These are phyloP conservation scores for Amanita polypyramis DNA, from an alignment of 768 basidiomycete species.

Conservation along the genomic window DNA sequence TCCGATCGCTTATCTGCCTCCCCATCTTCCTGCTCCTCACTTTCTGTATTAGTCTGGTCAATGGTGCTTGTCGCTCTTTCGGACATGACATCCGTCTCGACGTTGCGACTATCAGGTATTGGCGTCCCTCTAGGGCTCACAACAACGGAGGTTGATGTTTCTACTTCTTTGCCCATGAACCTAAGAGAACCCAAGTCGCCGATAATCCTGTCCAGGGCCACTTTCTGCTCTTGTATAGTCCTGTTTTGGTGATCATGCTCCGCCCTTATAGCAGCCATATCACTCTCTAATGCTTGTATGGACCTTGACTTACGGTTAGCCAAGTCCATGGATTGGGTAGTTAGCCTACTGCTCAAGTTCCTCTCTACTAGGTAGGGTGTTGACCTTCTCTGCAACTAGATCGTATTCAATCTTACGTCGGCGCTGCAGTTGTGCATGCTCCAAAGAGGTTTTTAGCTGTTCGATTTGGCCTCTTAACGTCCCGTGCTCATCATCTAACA, in stretches of 20 bases:
- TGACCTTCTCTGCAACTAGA: slow-evolving; percentile 72
- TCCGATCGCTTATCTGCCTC: slow-evolving; percentile 25
- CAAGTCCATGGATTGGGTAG: slow-evolving; percentile 3
- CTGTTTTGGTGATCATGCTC: slow-evolving; percentile 70
- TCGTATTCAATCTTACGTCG: slow-evolving; percentile 83
- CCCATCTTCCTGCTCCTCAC: slow-evolving; percentile 25
- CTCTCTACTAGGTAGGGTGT: slow-evolving; percentile 62
- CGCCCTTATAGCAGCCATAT: slow-evolving; percentile 61
- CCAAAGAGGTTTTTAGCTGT: slow-evolving; percentile 64
- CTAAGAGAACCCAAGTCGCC: slow-evolving; percentile 50
- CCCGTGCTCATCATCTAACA: slow-evolving; percentile 60
- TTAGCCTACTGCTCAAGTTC: slow-evolving; percentile 67
- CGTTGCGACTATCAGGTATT: slow-evolving; percentile 23
- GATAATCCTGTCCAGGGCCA: slow-evolving; percentile 56
- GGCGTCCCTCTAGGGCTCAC: slow-evolving; percentile 41
- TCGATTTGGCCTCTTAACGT: slow-evolving; percentile 61
- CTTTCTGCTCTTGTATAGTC: slow-evolving; percentile 56
- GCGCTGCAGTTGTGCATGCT: slow-evolving; percentile 69
- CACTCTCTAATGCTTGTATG: slow-evolving; percentile 62
- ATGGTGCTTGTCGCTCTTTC: slow-evolving; percentile 13
- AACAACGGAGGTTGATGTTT: slow-evolving; percentile 29
- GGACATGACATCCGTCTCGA: slow-evolving; percentile 11
- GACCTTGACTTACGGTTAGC: slow-evolving; percentile 30
- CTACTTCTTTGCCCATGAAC: slow-evolving; percentile 60
- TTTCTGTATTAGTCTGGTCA: slow-evolving; percentile 27